These are phyloP conservation scores for Agrocybe chaxingu DNA, from an alignment of 768 basidiomycete species.

Conservation along the genomic window DNA sequence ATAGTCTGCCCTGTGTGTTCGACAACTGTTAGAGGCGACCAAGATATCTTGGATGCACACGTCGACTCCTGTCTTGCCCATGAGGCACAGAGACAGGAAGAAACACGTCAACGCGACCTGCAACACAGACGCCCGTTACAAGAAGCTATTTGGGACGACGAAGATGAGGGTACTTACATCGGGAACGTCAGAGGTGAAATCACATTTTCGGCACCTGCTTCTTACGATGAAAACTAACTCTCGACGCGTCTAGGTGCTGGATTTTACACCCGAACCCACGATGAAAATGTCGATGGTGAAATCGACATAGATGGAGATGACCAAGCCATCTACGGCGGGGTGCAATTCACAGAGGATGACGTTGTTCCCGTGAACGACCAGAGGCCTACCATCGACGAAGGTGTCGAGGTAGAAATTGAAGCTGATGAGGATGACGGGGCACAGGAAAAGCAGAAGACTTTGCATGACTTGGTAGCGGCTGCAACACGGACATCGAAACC, in stretches of 20 bases:
- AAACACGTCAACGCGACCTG: conserved; percentile 36
- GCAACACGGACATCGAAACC: conserved; percentile 35
- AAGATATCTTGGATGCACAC: conserved; percentile 74
- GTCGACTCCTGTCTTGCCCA: conserved; percentile 77
- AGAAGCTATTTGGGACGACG: conserved; percentile 27
- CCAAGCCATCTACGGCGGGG: conserved; percentile 58
- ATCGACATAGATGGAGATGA: conserved; percentile 82
- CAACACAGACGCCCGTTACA: conserved; percentile 23
- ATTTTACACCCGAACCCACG: conserved; percentile 59
- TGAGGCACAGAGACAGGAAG: conserved; percentile 41
- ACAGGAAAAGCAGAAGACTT: conserved; percentile 31
- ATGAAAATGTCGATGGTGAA: conserved; percentile 75
- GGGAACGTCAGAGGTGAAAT: conserved; percentile 46
- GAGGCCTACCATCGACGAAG: conserved; percentile 27
- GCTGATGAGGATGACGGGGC: conserved; percentile 31
- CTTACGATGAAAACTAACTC: neutral
- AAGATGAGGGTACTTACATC: conserved; percentile 34
- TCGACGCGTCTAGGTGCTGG: conserved; percentile 52
- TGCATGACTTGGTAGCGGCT: conserved; percentile 53
- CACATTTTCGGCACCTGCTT: conserved; percentile 6
- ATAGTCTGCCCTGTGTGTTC: conserved; percentile 72
- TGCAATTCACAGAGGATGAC: conserved; percentile 77
- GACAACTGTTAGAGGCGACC: conserved; percentile 55
- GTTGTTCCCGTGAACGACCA: conserved; percentile 38
- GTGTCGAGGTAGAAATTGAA: conserved; percentile 42